Percentiles rank a stretch among this genome's conserved stretches.
These are phyloP conservation scores for Microglena sp. DNA, from an alignment of 139 green algal genomes.

Conservation along the genomic window DNA sequence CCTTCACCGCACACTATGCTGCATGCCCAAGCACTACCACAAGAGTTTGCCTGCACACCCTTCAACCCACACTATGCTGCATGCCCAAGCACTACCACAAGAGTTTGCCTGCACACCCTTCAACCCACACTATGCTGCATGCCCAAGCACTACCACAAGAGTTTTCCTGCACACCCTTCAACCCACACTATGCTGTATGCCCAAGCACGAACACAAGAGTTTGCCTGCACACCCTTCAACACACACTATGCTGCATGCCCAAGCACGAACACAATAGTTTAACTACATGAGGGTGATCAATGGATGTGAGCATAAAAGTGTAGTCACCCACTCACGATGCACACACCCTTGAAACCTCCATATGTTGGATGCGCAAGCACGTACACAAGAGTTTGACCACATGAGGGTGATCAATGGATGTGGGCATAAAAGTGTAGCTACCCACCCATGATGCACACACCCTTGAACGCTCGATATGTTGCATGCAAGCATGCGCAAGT, in stretches of 20 bases:
- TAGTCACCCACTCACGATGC: not conserved
- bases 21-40: too few species aligned
- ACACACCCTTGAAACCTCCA: not conserved
- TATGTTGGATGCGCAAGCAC: not conserved
- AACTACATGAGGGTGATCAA: not conserved
- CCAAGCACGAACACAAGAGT: too few species aligned
- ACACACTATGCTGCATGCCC: not conserved
- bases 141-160: too few species aligned
- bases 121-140: too few species aligned
- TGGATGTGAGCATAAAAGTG: not conserved
- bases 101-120: too few species aligned
- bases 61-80: too few species aligned
- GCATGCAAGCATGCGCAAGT: not conserved
- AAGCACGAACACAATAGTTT: not conserved
- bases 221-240: not conserved
- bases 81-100: too few species aligned
- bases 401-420: not conserved
- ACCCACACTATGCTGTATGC: too few species aligned
- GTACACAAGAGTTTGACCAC: not conserved
- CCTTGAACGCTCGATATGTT: not conserved
- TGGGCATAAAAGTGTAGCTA: not conserved
- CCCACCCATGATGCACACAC: not conserved
- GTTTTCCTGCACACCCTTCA: too few species aligned
- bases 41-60: too few species aligned
- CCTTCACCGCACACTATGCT: too few species aligned